Evolutionary conservation across 139 green algal genomes (phyloP), one percentile per base, ranked within the genome.

Genomic region (Gonium pectorale): DNA sequence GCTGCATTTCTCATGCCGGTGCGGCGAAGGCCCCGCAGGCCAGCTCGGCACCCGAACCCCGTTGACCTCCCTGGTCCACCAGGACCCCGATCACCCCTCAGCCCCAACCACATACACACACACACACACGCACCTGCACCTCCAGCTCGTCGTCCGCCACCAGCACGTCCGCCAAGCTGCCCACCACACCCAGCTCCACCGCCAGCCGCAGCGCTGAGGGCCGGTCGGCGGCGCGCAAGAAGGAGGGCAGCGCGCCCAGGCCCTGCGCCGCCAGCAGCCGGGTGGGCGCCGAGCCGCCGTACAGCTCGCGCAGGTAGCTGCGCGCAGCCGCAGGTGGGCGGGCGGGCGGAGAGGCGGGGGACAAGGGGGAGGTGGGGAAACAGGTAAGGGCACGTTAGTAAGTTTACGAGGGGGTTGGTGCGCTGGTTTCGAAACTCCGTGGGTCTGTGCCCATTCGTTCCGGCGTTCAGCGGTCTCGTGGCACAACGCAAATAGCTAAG

Each of bases 221-320:
- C 5, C 15, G 27, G 37, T 64, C 37, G 24, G 63, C n/a, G 46
- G 29, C 63, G 13, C 43, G 60, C 31, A 84, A 43, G 78, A 84
- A 84, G 44, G 63, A 66, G 19, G 78, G 62, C 44, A 84, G 60
- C 29, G 62, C 43, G 33, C 63, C 78, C 22, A 84, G 46, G 31
- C 43, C 77, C 62, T 73, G 56, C 26, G 78, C 78, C 29, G 78
- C 78, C 29, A 84, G 43, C 17, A 44, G 17, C 24, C 78, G 78
- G 3, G 43, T 38, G 22, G 44, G 21, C 3, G 63, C 52, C 63
- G 17, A 35, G 22, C 44, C 78, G 27, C 44, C 63, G 46, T 84
- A 73, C 33, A 84, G 64, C 46, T 84, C 33, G 7, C 63, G 78
- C 5, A 84, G 62, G 43, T 84, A 84, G 78, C 52, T 71, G 62